phyloP scores from a whole-genome alignment of 345 rosid species.

The Cochlearia excelsa region DNA sequence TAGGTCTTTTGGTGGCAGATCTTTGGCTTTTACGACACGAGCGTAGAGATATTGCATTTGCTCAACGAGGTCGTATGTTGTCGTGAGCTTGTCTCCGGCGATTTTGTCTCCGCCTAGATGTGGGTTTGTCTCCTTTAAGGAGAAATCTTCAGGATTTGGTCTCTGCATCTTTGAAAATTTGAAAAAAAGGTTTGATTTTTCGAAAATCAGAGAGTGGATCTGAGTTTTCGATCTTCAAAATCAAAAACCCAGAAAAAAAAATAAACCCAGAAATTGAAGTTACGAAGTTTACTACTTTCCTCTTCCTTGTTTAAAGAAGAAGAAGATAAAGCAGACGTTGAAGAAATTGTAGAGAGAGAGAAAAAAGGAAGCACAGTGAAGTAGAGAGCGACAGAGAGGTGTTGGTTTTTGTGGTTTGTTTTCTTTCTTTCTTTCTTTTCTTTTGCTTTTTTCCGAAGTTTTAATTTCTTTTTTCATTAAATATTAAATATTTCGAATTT shows the following conservation, averaged over 20 bases:
- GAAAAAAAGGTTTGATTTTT: neutral
- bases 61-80: slow-evolving; percentile 44
- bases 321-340: too few species aligned
- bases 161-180: slow-evolving; percentile 54
- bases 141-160: slow-evolving; percentile 67
- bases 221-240: slow-evolving; percentile 18
- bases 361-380: too few species aligned
- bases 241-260: neutral
- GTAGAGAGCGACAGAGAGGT: too few species aligned
- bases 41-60: slow-evolving; percentile 80
- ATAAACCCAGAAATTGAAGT: neutral
- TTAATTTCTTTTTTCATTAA: too few species aligned
- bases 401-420: too few species aligned
- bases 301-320: too few species aligned
- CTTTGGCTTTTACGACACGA: slow-evolving; percentile 87
- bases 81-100: slow-evolving; percentile 67
- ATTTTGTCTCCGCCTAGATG: slow-evolving; percentile 67
- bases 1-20: slow-evolving; percentile 68
- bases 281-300: too few species aligned
- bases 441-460: too few species aligned
- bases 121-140: slow-evolving; percentile 85
- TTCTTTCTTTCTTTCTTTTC: too few species aligned
- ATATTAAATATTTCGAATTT: too few species aligned
- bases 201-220: slow-evolving; percentile 6
- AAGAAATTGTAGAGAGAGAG: too few species aligned